Evolutionary conservation across 1,284 basidiomycete species (phyloP), one percentile per base, ranked within the genome.

Genomic region (Cryptococcus sp.): DNA sequence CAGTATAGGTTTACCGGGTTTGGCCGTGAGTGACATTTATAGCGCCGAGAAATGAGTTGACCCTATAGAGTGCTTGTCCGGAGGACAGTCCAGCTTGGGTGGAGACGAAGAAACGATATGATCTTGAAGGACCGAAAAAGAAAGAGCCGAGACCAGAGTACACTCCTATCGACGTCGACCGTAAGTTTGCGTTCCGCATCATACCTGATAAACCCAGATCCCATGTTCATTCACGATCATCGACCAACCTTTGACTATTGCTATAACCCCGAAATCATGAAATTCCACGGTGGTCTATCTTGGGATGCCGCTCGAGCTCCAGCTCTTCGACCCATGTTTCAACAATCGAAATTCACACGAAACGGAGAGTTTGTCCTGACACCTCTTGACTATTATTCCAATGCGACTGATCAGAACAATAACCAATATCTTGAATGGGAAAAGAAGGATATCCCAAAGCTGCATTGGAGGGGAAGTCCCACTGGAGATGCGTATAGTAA

Each of bases 391-490:
- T 67, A 59, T 23, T 69, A 69, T 54, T 46, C 53, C 23, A 66
- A 69, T 54, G 48, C 56, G 3, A 60, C 63, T 5, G 50, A 54
- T 6, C 37, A n/a, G 6, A n/a, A 37, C 43, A 36, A 50, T 10
- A 41, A 50, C 15, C 38, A 49, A 33, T 66, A 65, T 46, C 55
- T 66, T 7, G 66, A 73, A 2, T 78, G 78, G 76, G 60, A 59
- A 34, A 61, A 70, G 6, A 77, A 78, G 64, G 67, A 64, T 4
- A 59, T 70, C 45, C 51, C 61, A 49, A 78, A 77, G 61, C 51
- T 80, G 15, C 77, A 79, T 52, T 80, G 79, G 79, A 61, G 78
- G 33, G 79, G 79, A 0, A 67, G 64, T 5, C 67, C 70, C 0
- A 79, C 78, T 0, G 79, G 79, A 15, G 77, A 78, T 57, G 61